Conservation (phyloP, 257 asterid genomes). For the Orobanche coerulescens region DNA sequence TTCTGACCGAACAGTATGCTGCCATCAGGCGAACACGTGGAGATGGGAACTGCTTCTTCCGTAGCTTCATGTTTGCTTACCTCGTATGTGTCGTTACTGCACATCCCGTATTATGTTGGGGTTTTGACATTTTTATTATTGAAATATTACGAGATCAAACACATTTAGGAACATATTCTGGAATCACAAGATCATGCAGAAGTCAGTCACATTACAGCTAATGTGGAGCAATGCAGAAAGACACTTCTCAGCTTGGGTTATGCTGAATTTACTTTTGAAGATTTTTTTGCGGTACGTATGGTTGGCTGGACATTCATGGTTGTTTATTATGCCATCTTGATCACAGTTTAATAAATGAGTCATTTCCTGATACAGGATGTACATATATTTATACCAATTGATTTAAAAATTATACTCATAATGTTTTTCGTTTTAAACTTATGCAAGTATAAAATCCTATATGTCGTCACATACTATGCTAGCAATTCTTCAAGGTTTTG, state of each 20-base stretch:
- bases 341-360: neutral
- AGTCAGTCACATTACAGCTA: constrained; percentile 54
- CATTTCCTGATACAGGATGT: neutral
- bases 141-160: constrained; percentile 17
- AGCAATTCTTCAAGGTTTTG: neutral
- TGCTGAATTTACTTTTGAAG: constrained; percentile 94
- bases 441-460: neutral
- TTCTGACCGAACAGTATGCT: constrained; percentile 63
- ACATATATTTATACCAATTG: neutral
- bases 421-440: neutral
- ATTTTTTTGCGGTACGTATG: constrained; percentile 64
- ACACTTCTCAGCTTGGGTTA: constrained; percentile 86
- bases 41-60: constrained; percentile 96
- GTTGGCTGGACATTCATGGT: constrained; percentile 7
- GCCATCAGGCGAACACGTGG: constrained; percentile 91
- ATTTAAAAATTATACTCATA: constrained; percentile 1
- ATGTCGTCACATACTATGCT: neutral
- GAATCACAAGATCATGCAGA: constrained; percentile 69
- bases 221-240: constrained; percentile 73
- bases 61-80: constrained; percentile 95
- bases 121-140: constrained; percentile 20
- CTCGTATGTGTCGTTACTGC: constrained; percentile 46
- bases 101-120: neutral
- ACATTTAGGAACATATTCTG: constrained; percentile 72
- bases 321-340: constrained; percentile 7